Evolutionary conservation across 208 protist species (phyloP).

Genomic region (Crithidia bombi): DNA sequence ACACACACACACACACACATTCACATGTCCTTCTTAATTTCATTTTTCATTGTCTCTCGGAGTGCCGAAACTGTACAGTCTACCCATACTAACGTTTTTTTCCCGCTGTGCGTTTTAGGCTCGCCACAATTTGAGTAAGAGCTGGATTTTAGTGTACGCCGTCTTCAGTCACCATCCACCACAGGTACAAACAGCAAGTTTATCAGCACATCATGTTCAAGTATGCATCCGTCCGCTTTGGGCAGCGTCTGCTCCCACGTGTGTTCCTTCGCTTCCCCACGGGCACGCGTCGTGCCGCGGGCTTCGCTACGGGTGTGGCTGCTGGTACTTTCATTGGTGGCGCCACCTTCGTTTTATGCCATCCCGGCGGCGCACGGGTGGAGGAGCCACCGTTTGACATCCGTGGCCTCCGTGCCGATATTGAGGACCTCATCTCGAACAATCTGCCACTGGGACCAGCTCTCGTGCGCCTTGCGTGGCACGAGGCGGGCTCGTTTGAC

Average conservation of each 20-base stretch:
- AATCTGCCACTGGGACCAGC: constrained; percentile 59
- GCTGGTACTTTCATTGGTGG: constrained; percentile 41
- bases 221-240: constrained; percentile 37
- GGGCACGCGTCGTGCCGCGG: constrained; percentile 19
- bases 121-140: too few species aligned
- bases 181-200: too few species aligned
- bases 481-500: constrained; percentile 77
- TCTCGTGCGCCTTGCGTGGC: constrained; percentile 82
- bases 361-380: neutral
- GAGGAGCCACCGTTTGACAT: constrained; percentile 65
- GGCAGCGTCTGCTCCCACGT: constrained; percentile 37
- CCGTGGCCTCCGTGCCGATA: constrained; percentile 47
- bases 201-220: constrained; percentile 47
- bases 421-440: constrained; percentile 58
- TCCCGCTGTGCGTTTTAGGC: too few species aligned
- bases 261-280: constrained; percentile 10
- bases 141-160: too few species aligned
- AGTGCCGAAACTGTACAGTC: too few species aligned
- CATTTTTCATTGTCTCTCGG: too few species aligned
- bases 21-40: too few species aligned
- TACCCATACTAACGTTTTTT: too few species aligned
- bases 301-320: constrained; percentile 36
- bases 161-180: too few species aligned
- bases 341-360: constrained; percentile 50
- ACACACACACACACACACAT: too few species aligned